Conservation (phyloP, 2,329 filamentous ascomycete genomes). For the Cercospora zeae-maydis region DNA sequence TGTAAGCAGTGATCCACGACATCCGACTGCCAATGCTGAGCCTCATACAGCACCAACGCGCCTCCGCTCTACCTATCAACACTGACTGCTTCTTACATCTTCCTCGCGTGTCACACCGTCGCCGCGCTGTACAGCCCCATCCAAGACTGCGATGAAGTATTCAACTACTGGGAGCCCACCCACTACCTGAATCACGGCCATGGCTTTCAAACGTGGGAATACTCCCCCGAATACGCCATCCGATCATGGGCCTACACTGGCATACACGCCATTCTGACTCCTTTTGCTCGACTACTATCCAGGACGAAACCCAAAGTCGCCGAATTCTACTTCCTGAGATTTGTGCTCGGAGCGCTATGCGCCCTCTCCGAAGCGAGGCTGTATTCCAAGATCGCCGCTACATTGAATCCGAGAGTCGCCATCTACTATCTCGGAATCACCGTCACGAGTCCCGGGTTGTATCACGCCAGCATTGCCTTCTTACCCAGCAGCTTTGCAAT, state of each 20-base stretch:
- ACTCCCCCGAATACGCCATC: conserved; percentile 90
- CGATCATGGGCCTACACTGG: conserved; percentile 89
- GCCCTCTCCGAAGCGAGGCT: conserved; percentile 78
- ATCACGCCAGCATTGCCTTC: conserved; percentile 82
- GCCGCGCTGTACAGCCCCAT: conserved; percentile 84
- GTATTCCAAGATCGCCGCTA: conserved; percentile 71
- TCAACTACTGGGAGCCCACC: conserved; percentile 98
- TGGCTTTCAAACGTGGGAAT: conserved; percentile 97
- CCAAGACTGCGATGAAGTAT: conserved; percentile 97
- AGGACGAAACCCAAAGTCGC: conserved; percentile 43
- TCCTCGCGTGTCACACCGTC: conserved; percentile 67
- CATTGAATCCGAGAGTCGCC: conserved; percentile 77
- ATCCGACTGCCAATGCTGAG: neutral
- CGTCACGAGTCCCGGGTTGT: conserved; percentile 82
- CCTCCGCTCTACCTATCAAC: conserved; percentile 47
- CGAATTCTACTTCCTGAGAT: conserved; percentile 86
- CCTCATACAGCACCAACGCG: neutral
- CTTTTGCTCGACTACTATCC: conserved; percentile 28
- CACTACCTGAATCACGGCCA: conserved; percentile 93
- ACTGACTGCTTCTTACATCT: conserved; percentile 75
- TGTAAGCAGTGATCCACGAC: conserved; percentile 11
- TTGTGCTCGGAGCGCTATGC: conserved; percentile 69
- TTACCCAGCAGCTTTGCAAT: conserved; percentile 95
- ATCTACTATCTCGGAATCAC: conserved; percentile 77
- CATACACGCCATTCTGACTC: conserved; percentile 67